Conservation (phyloP, 2,329 filamentous ascomycete genomes). For the Tolypocladium ovalisporum region DNA sequence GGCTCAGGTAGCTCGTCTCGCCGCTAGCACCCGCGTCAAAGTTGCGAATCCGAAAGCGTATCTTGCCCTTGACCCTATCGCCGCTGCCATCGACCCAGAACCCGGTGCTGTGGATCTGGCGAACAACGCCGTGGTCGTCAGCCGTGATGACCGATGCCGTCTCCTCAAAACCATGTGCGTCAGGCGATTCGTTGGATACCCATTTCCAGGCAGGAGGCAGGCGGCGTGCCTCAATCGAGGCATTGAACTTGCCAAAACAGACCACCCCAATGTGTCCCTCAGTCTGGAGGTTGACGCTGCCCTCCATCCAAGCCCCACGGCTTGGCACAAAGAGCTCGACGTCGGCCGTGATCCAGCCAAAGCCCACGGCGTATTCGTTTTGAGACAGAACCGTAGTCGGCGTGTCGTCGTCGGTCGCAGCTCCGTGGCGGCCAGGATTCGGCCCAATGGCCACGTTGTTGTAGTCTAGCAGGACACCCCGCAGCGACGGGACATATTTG, state of each 20-base stretch:
- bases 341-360: conserved; percentile 80
- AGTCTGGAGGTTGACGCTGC: conserved; percentile 74
- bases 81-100: conserved; percentile 69
- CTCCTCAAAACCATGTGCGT: conserved; percentile 29
- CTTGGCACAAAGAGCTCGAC: conserved; percentile 73
- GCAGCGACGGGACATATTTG: conserved; percentile 62
- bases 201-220: conserved; percentile 75
- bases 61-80: conserved; percentile 55
- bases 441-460: conserved; percentile 56
- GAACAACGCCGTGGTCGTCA: conserved; percentile 41
- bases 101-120: conserved; percentile 45
- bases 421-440: conserved; percentile 36
- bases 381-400: conserved; percentile 40
- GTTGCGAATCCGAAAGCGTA: conserved; percentile 72
- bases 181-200: conserved; percentile 44
- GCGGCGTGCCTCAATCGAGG: conserved; percentile 66
- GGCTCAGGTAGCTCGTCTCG: conserved; percentile 68
- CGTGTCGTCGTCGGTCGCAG: conserved; percentile 36
- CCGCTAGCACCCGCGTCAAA: conserved; percentile 70
- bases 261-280: conserved; percentile 83
- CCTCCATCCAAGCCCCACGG: conserved; percentile 64
- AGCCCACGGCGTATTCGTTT: conserved; percentile 78
- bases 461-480: conserved; percentile 67
- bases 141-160: conserved; percentile 28
- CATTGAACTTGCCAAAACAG: conserved; percentile 87